phyloP scores from a whole-genome alignment of 768 basidiomycete species.

The Gloeostereum incarnatum region DNA sequence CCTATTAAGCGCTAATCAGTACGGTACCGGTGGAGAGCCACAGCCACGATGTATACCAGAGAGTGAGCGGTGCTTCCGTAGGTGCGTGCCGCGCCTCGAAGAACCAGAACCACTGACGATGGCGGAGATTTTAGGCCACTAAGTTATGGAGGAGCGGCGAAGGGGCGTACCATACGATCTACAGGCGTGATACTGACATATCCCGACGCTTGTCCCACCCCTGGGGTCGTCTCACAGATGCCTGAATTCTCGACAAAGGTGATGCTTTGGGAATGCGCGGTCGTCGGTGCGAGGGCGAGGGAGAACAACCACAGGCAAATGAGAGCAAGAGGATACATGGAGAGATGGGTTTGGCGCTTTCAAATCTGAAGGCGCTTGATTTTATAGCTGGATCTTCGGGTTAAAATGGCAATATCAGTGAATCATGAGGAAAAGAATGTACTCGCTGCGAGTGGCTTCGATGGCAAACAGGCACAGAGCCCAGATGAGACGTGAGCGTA shows the following conservation, averaged over 20 bases:
- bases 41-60: constrained; percentile 20
- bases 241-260: constrained; percentile 22
- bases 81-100: constrained; percentile 34
- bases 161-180: constrained; percentile 29
- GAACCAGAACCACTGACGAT: constrained; percentile 39
- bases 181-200: constrained; percentile 32
- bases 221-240: constrained; percentile 34
- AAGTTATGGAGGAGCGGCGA: neutral
- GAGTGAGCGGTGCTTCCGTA: constrained; percentile 32
- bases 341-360: no score
- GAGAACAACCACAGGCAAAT: no score
- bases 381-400: no score
- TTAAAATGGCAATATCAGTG: no score
- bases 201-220: constrained; percentile 30
- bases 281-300: no score
- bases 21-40: neutral
- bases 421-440: no score
- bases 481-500: no score
- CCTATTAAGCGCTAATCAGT: constrained; percentile 10
- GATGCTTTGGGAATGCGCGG: constrained; percentile 31
- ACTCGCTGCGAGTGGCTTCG: no score
- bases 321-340: no score
- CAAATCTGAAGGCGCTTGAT: no score
- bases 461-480: no score
- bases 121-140: neutral